Percentiles rank a stretch among this genome's conserved stretches.
These are phyloP conservation scores for Kwoniella sp. DNA, from an alignment of 768 basidiomycete species.

Conservation along the genomic window DNA sequence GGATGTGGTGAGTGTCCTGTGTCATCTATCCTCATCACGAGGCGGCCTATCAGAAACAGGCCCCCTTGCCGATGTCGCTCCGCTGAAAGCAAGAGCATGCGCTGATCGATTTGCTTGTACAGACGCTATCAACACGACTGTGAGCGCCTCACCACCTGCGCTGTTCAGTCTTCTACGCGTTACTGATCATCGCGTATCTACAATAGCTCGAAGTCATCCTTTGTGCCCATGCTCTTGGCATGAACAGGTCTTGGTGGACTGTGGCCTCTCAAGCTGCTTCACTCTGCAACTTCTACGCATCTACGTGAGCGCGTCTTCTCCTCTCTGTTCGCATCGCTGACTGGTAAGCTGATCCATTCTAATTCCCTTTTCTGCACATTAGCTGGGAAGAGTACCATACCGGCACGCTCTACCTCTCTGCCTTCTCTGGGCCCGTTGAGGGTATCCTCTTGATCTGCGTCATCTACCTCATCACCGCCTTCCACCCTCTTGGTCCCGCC, in stretches of 20 bases:
- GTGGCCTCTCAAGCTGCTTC: slow-evolving; percentile 79
- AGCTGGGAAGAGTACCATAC: slow-evolving; percentile 63
- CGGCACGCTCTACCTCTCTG: slow-evolving; percentile 84
- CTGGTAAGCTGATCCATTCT: not conserved
- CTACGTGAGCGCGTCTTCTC: slow-evolving; percentile 59
- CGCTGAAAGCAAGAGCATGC: not conserved
- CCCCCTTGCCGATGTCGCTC: too few species aligned
- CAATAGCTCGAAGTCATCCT: slow-evolving; percentile 82
- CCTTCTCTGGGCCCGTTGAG: slow-evolving; percentile 94
- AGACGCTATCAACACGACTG: slow-evolving; percentile 93
- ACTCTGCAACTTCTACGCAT: slow-evolving; percentile 76
- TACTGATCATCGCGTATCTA: too few species aligned
- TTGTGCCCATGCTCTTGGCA: slow-evolving; percentile 77
- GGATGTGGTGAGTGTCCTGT: slow-evolving; percentile 60
- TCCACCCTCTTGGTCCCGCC: slow-evolving; percentile 61
- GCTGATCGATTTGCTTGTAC: not conserved
- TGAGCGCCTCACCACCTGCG: slow-evolving; percentile 52
- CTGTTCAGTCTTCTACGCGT: not conserved
- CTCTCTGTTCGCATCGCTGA: not conserved
- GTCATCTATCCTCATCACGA: too few species aligned
- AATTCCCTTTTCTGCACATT: not conserved
- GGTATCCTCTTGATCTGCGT: slow-evolving; percentile 83
- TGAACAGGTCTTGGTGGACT: slow-evolving; percentile 97
- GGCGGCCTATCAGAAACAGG: too few species aligned
- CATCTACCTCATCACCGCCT: slow-evolving; percentile 77